phyloP scores from a whole-genome alignment of 2,329 filamentous ascomycete genomes.

The Diaporthe sp. region DNA sequence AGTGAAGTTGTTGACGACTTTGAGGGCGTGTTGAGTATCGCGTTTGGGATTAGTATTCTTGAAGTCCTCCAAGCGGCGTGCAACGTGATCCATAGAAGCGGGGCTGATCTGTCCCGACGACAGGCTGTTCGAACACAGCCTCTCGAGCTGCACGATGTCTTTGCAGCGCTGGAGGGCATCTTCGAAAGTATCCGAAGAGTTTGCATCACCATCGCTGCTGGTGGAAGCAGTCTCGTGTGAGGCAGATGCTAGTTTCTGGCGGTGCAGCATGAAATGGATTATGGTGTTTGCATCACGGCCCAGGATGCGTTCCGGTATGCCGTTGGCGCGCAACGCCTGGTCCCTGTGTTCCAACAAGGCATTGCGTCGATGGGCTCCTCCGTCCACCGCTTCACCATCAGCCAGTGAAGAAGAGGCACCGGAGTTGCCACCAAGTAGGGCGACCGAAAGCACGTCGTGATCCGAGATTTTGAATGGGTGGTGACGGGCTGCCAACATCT shows the following conservation, averaged over 20 bases:
- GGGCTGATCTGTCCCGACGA: background rate
- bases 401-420: background rate
- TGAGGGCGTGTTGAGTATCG: constrained; percentile 45
- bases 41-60: background rate
- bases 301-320: constrained; percentile 45
- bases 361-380: background rate
- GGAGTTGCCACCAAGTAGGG: constrained; percentile 25
- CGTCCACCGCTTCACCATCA: background rate
- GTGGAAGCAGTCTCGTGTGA: background rate
- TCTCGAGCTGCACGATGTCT: constrained; percentile 45
- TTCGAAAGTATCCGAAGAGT: constrained; percentile 26
- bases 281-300: constrained; percentile 41
- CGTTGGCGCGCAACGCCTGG: constrained; percentile 45
- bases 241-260: constrained; percentile 39
- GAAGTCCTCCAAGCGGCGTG: background rate
- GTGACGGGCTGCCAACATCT: constrained; percentile 32
- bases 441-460: constrained; percentile 33
- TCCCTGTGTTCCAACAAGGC: background rate
- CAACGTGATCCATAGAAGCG: constrained; percentile 22
- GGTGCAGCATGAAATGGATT: constrained; percentile 49
- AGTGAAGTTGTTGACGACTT: constrained; percentile 58
- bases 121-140: constrained; percentile 45
- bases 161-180: constrained; percentile 37
- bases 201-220: background rate
- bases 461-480: constrained; percentile 25